These are phyloP conservation scores for Tardiomyces blankii DNA, from an alignment of 1,139 yeast genomes.

Conservation along the genomic window DNA sequence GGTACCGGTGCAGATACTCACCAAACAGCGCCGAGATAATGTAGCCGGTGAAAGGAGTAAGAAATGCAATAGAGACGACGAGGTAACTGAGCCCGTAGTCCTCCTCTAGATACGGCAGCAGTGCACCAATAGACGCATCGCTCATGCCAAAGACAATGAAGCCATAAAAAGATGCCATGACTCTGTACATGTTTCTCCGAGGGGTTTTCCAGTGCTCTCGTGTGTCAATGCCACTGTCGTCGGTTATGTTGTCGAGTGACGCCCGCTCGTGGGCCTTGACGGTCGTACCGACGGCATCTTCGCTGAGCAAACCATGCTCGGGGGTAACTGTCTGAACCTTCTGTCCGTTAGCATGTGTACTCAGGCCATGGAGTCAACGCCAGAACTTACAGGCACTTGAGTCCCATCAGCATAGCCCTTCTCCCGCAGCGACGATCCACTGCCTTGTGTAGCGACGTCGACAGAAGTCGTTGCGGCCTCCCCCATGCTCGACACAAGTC, in stretches of 20 bases:
- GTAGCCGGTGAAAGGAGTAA: constrained; percentile 26
- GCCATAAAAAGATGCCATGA: constrained; percentile 16
- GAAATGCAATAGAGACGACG: constrained; percentile 19
- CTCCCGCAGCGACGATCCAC: no score
- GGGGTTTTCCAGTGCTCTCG: constrained; percentile 14
- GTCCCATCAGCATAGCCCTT: no score
- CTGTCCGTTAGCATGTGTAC: background rate
- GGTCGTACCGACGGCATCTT: background rate
- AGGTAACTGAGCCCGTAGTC: constrained; percentile 18
- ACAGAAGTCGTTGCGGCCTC: no score
- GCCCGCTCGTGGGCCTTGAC: background rate
- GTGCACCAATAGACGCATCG: constrained; percentile 19
- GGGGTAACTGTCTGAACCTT: background rate
- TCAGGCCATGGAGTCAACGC: no score
- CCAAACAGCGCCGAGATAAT: constrained; percentile 27
- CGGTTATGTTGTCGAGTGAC: background rate
- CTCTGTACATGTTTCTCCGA: constrained; percentile 10
- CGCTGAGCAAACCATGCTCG: background rate
- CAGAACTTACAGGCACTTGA: no score
- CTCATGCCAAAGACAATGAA: constrained; percentile 22
- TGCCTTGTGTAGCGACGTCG: no score
- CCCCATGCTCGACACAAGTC: no score
- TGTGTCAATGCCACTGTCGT: background rate
- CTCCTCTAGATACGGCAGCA: constrained; percentile 18
- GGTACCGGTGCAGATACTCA: constrained; percentile 26